Evolutionary conservation across 352 stramenopile genomes (phyloP).

Genomic region (Sclerospora graminicola): DNA sequence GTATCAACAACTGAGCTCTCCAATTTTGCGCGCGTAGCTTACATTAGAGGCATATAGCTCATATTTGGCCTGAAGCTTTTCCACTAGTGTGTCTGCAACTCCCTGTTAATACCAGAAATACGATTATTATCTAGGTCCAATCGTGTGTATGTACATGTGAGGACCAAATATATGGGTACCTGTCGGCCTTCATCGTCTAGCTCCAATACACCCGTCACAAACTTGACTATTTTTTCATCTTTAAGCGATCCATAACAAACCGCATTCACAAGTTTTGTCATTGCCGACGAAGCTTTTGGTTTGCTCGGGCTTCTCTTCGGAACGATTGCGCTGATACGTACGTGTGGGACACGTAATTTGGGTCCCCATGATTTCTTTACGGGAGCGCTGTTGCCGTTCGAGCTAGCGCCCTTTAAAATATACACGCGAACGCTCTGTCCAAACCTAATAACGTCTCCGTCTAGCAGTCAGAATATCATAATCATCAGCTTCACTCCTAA

Average conservation of each 20-base stretch:
- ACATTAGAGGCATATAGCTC: conserved; percentile 77
- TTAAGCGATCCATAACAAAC: conserved; percentile 67
- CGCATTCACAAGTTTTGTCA: conserved; percentile 81
- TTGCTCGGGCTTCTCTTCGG: conserved; percentile 48
- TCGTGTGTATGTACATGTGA: neutral
- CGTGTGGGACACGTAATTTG: conserved; percentile 62
- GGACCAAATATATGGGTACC: conserved; percentile 15
- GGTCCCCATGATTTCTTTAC: conserved; percentile 79
- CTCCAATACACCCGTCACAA: conserved; percentile 59
- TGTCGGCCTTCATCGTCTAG: conserved; percentile 58
- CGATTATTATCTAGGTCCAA: neutral
- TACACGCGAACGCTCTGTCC: conserved; percentile 82
- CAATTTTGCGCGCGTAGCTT: conserved; percentile 1
- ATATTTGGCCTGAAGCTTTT: conserved; percentile 76
- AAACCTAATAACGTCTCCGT: conserved; percentile 81
- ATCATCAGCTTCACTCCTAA: conserved; percentile 1
- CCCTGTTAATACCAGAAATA: conserved; percentile 27
- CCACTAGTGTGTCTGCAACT: conserved; percentile 68
- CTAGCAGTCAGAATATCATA: conserved; percentile 16
- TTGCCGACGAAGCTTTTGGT: conserved; percentile 37
- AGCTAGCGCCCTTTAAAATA: conserved; percentile 60
- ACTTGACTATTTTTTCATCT: conserved; percentile 62
- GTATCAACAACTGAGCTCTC: neutral
- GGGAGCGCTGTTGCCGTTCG: conserved; percentile 46
- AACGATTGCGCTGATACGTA: conserved; percentile 59